Evolutionary conservation across 2,329 filamentous ascomycete genomes (phyloP).

Genomic region (Ophiostoma ulmi): DNA sequence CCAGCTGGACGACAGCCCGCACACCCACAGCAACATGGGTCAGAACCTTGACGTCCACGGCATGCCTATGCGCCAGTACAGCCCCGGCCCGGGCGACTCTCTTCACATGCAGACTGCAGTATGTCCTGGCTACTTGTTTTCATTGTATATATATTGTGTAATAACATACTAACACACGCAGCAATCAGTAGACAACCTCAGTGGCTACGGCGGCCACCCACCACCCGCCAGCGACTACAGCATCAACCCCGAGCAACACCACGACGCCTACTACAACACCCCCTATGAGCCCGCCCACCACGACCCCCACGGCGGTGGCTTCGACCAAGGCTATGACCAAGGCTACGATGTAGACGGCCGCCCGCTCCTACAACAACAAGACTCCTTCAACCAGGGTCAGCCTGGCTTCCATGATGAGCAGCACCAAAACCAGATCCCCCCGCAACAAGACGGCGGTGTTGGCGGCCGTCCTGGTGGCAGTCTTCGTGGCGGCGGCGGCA

Average conservation of each 20-base stretch:
- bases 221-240: slow-evolving; percentile 59
- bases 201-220: slow-evolving; percentile 41
- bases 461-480: background rate
- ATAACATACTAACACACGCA: slow-evolving; percentile 28
- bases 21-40: slow-evolving; percentile 41
- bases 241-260: slow-evolving; percentile 76
- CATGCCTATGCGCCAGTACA: slow-evolving; percentile 41
- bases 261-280: slow-evolving; percentile 79
- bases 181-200: slow-evolving; percentile 51
- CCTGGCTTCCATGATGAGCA: slow-evolving; percentile 43
- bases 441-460: slow-evolving; percentile 15
- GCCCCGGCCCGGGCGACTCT: slow-evolving; percentile 59
- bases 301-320: slow-evolving; percentile 48
- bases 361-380: slow-evolving; percentile 59
- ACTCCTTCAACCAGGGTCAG: background rate
- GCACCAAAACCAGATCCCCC: slow-evolving; percentile 24
- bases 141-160: background rate
- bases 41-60: slow-evolving; percentile 58
- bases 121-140: slow-evolving; percentile 37
- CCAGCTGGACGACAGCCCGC: slow-evolving; percentile 74
- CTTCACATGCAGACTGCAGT: slow-evolving; percentile 81
- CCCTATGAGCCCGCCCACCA: slow-evolving; percentile 64
- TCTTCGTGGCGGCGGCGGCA: slow-evolving; percentile 43
- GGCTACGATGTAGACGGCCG: slow-evolving; percentile 56
- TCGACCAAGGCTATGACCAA: background rate